Evolutionary conservation across 768 basidiomycete genomes (phyloP).

Genomic region (Podaxis mareebaensis): DNA sequence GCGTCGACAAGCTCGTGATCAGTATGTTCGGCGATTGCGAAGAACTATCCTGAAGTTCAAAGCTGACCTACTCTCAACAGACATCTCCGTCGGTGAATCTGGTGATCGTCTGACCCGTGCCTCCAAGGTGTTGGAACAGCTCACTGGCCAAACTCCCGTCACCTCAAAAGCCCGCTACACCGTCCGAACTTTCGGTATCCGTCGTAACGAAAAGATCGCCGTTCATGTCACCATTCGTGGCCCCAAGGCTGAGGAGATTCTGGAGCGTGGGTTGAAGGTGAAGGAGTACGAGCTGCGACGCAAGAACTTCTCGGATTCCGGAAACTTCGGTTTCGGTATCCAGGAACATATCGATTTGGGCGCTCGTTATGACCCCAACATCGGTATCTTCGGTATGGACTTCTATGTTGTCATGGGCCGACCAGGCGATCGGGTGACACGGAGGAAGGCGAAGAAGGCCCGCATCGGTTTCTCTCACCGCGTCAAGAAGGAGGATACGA

Average conservation of each 20-base stretch:
- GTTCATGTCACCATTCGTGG: conserved; percentile 98
- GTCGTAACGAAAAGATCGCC: conserved; percentile 99
- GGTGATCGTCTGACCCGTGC: conserved; percentile 99
- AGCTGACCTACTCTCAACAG: conserved; percentile 39
- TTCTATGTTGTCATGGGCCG: conserved; percentile 98
- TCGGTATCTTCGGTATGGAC: conserved; percentile 99
- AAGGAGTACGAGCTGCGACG: conserved; percentile 99
- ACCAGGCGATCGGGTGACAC: conserved; percentile 88
- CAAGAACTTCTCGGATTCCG: conserved; percentile 97
- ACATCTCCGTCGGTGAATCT: conserved; percentile 99
- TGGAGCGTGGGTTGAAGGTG: conserved; percentile 98
- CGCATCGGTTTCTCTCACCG: conserved; percentile 86
- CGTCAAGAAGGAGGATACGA: conserved; percentile 94
- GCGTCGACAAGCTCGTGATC: conserved; percentile 98
- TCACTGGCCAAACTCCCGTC: conserved; percentile 98
- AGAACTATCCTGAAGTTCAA: conserved; percentile 13
- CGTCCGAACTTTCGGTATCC: conserved; percentile 97
- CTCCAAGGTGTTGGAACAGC: conserved; percentile 98
- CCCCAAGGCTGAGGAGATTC: conserved; percentile 98
- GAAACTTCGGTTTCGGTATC: conserved; percentile 99
- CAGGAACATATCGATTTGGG: conserved; percentile 99
- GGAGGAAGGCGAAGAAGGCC: conserved; percentile 86
- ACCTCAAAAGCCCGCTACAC: conserved; percentile 99
- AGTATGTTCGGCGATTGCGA: conserved; percentile 60
- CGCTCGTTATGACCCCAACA: conserved; percentile 96